Evolutionary conservation across 2,329 filamentous ascomycete genomes (phyloP).

Genomic region (Penicillium griseofulvum): DNA sequence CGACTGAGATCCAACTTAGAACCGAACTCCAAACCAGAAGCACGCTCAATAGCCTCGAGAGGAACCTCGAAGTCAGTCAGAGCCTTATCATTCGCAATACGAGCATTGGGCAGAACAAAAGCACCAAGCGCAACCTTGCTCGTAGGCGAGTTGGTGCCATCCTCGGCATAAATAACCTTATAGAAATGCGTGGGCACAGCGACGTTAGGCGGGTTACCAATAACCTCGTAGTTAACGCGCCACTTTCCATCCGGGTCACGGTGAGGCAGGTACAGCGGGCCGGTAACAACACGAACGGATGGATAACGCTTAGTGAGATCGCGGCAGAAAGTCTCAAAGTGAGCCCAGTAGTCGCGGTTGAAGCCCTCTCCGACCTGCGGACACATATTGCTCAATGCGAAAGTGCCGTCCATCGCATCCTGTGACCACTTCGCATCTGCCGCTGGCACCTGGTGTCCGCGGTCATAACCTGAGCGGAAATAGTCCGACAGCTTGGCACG

Average conservation of each 20-base stretch:
- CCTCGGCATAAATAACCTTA: conserved; percentile 97
- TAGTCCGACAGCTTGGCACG: conserved; percentile 90
- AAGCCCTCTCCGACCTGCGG: conserved; percentile 98
- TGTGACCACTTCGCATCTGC: conserved; percentile 97
- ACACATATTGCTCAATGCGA: conserved; percentile 93
- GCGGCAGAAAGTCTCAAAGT: conserved; percentile 96
- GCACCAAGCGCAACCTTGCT: conserved; percentile 86
- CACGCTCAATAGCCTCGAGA: conserved; percentile 85
- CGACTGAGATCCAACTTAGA: conserved; percentile 70
- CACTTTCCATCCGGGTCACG: conserved; percentile 89
- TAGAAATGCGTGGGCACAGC: conserved; percentile 98
- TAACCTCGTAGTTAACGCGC: conserved; percentile 93
- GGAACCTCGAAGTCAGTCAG: conserved; percentile 93
- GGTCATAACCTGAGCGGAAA: conserved; percentile 89
- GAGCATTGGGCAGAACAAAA: conserved; percentile 91
- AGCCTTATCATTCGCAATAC: conserved; percentile 82
- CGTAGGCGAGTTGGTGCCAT: conserved; percentile 56
- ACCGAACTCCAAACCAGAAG: conserved; percentile 88
- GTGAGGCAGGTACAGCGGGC: conserved; percentile 87
- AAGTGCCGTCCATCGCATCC: conserved; percentile 90
- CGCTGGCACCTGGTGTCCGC: conserved; percentile 94
- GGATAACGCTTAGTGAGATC: conserved; percentile 78
- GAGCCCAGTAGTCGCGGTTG: conserved; percentile 98
- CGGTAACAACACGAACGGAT: conserved; percentile 85
- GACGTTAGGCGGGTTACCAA: conserved; percentile 87